Conservation (phyloP, 2,329 filamentous ascomycete genomes). For the Juglanconis oblonga region DNA sequence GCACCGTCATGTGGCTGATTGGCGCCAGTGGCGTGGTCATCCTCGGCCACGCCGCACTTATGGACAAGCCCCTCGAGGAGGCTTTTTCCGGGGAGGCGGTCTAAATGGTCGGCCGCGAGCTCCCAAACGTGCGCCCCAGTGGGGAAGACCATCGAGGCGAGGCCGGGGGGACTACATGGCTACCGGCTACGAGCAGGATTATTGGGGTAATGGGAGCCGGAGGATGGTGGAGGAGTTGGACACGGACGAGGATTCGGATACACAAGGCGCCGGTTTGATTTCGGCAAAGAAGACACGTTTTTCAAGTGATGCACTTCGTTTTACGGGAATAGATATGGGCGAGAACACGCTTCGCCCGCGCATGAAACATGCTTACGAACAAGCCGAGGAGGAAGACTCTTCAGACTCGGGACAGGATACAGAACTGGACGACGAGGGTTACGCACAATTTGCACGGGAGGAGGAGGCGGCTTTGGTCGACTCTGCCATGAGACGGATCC, state of each 20-base stretch:
- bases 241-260: constrained; percentile 53
- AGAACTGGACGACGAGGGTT: constrained; percentile 49
- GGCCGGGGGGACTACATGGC: constrained; percentile 59
- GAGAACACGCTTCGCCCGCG: constrained; percentile 35
- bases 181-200: constrained; percentile 44
- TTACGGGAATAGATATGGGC: constrained; percentile 59
- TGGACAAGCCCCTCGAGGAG: constrained; percentile 99
- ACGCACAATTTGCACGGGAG: constrained; percentile 57
- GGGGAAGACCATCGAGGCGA: constrained; percentile 99
- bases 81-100: constrained; percentile 99
- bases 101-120: constrained; percentile 99
- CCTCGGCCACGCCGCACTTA: constrained; percentile 87
- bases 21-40: constrained; percentile 93
- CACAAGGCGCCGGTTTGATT: constrained; percentile 51
- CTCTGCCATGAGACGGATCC: constrained; percentile 75
- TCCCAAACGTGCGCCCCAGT: constrained; percentile 89
- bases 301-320: constrained; percentile 58
- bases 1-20: constrained; percentile 89
- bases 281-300: constrained; percentile 44
- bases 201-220: constrained; percentile 33
- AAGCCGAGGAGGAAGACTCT: constrained; percentile 43
- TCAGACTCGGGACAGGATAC: constrained; percentile 46
- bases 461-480: constrained; percentile 75
- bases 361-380: constrained; percentile 36
- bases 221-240: constrained; percentile 68